Conservation (phyloP, 805 yeast genomes). For the Metschnikowia cubensis region DNA sequence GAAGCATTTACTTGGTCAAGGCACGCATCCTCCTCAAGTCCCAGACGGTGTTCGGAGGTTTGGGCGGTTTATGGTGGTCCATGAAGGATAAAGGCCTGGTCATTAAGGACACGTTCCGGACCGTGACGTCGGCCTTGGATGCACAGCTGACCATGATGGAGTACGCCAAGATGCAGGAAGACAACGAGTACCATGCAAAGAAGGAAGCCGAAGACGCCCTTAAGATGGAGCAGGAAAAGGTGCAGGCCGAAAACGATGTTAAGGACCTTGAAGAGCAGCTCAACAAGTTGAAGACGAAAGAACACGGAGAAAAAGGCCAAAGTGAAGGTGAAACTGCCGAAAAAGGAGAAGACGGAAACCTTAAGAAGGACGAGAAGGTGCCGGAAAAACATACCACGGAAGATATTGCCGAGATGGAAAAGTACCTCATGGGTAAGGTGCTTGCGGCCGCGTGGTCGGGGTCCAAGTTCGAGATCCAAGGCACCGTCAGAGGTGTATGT, state of each 20-base stretch:
- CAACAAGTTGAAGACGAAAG: constrained; percentile 7
- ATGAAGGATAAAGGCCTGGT: constrained; percentile 72
- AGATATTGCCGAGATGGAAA: constrained; percentile 67
- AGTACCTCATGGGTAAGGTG: constrained; percentile 72
- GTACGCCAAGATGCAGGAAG: constrained; percentile 60
- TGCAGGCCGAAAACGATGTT: constrained; percentile 23
- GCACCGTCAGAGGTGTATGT: constrained; percentile 69
- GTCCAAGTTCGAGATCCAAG: constrained; percentile 71
- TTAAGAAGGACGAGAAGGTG: constrained; percentile 12
- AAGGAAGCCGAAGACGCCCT: constrained; percentile 27
- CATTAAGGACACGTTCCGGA: constrained; percentile 65
- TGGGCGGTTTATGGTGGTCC: constrained; percentile 67
- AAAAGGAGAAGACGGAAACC: not conserved
- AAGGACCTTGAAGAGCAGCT: constrained; percentile 15
- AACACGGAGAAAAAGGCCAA: not conserved
- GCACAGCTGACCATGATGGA: constrained; percentile 79
- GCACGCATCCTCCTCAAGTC: constrained; percentile 62
- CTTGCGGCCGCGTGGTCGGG: constrained; percentile 85
- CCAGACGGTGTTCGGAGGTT: constrained; percentile 52
- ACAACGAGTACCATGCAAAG: constrained; percentile 41
- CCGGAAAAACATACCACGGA: constrained; percentile 49
- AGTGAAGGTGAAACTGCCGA: too few relatives aligned
- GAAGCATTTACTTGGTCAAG: constrained; percentile 62
- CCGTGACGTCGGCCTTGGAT: constrained; percentile 70
- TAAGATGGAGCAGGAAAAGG: constrained; percentile 26